phyloP scores from a whole-genome alignment of 2,329 filamentous ascomycete species.

The Nothophoma quercina region DNA sequence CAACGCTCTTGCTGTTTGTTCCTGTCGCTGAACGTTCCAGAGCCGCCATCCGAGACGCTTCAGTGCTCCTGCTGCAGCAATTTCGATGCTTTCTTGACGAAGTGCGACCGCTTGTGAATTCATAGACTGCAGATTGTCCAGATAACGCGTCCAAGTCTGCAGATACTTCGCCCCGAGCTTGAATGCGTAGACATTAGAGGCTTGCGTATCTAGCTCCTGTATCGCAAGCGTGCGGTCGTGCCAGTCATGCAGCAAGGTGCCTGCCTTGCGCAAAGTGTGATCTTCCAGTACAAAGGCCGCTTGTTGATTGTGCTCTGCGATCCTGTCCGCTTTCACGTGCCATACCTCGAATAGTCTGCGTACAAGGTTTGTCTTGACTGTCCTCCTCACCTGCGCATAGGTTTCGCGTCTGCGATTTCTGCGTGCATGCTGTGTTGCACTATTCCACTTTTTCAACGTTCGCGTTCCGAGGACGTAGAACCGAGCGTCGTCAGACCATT shows the following conservation, averaged over 20 bases:
- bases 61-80: conserved; percentile 56
- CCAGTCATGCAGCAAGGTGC: conserved; percentile 53
- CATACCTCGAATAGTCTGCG: conserved; percentile 49
- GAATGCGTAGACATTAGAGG: conserved; percentile 29
- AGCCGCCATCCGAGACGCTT: conserved; percentile 66
- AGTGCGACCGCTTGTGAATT: conserved; percentile 56
- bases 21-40: conserved; percentile 61
- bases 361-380: conserved; percentile 63
- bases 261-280: conserved; percentile 32
- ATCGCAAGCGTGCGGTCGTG: conserved; percentile 47
- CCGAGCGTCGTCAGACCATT: conserved; percentile 62
- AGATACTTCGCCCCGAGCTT: conserved; percentile 46
- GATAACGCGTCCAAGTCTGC: conserved; percentile 33
- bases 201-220: conserved; percentile 29
- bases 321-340: conserved; percentile 37
- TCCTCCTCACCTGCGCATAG: conserved; percentile 62
- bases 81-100: conserved; percentile 56
- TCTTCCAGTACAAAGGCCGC: conserved; percentile 40
- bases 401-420: conserved; percentile 63
- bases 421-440: conserved; percentile 58
- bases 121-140: conserved; percentile 36
- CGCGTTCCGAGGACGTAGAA: conserved; percentile 64
- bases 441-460: conserved; percentile 60
- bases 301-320: conserved; percentile 36
- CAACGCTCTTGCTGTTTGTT: conserved; percentile 62